Conservation (phyloP, 2,329 filamentous ascomycete genomes). For the Calonectria hawksworthii region DNA sequence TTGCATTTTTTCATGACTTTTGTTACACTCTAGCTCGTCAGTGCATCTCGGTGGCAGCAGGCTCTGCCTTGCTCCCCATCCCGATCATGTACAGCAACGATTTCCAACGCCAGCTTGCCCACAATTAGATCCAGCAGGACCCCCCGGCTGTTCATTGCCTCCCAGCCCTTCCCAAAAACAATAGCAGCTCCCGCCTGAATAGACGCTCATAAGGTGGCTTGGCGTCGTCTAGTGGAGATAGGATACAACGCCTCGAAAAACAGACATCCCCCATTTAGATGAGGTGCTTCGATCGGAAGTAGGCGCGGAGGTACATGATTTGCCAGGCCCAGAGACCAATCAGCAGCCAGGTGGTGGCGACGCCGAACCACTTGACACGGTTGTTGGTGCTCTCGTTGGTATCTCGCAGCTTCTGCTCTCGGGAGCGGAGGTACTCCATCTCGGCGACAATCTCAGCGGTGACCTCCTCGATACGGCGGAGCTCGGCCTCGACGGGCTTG, state of each 20-base stretch:
- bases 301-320: slow-evolving; percentile 96
- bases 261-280: slow-evolving; percentile 47
- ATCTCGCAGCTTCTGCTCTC: slow-evolving; percentile 96
- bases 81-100: slow-evolving; percentile 42
- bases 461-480: slow-evolving; percentile 92
- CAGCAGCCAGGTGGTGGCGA: slow-evolving; percentile 92
- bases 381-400: slow-evolving; percentile 99
- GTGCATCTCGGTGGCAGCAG: slow-evolving; percentile 30
- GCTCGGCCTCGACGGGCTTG: slow-evolving; percentile 95
- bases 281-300: slow-evolving; percentile 79
- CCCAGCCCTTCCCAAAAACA: slow-evolving; percentile 25
- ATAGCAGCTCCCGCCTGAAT: slow-evolving; percentile 15
- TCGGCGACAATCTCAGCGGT: slow-evolving; percentile 89
- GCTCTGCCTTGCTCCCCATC: slow-evolving; percentile 36
- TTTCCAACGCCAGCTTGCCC: slow-evolving; percentile 46
- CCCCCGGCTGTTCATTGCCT: slow-evolving; percentile 12
- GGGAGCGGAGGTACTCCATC: slow-evolving; percentile 93
- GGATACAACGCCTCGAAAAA: slow-evolving; percentile 33
- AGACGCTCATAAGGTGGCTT: slow-evolving; percentile 23
- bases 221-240: slow-evolving; percentile 26
- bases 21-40: slow-evolving; percentile 44
- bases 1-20: slow-evolving; percentile 47
- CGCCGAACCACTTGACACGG: slow-evolving; percentile 98
- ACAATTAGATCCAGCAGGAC: slow-evolving; percentile 33
- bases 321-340: slow-evolving; percentile 94